Evolutionary conservation across 352 stramenopile species (phyloP).

Genomic region (Globisporangium carolinianum): DNA sequence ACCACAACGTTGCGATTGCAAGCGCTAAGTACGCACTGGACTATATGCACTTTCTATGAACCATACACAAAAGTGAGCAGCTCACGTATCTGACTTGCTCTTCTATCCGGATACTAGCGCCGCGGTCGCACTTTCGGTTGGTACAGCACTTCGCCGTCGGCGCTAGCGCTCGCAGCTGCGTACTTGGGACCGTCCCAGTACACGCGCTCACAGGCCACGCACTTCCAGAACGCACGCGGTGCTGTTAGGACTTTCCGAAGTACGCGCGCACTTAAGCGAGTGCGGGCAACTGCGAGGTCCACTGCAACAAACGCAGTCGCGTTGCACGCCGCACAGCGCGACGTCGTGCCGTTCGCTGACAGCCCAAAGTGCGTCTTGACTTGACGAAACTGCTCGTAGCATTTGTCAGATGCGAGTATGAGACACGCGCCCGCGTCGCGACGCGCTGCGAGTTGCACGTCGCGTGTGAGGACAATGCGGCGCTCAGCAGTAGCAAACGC

Average conservation of each 20-base stretch:
- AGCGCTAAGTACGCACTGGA: slow-evolving; percentile 22
- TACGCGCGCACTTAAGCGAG: slow-evolving; percentile 18
- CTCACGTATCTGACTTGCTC: no score
- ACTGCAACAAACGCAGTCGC: slow-evolving; percentile 30
- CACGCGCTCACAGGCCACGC: slow-evolving; percentile 51
- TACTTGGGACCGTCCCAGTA: slow-evolving; percentile 82
- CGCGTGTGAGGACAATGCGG: slow-evolving; percentile 46
- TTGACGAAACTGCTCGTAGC: slow-evolving; percentile 51
- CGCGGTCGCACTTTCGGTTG: neutral
- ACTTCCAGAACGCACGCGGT: slow-evolving; percentile 35
- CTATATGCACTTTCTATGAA: no score
- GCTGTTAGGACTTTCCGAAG: slow-evolving; percentile 20
- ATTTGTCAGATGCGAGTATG: slow-evolving; percentile 38
- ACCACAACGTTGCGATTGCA: slow-evolving; percentile 20
- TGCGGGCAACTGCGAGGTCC: slow-evolving; percentile 19
- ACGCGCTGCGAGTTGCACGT: slow-evolving; percentile 29
- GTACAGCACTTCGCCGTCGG: slow-evolving; percentile 7
- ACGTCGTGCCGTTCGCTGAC: slow-evolving; percentile 25
- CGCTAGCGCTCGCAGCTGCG: slow-evolving; percentile 8
- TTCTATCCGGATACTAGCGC: no score
- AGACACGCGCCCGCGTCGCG: slow-evolving; percentile 47
- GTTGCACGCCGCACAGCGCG: slow-evolving; percentile 45
- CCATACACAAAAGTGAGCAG: no score
- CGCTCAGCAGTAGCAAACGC: slow-evolving; percentile 25
- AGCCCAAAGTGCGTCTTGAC: slow-evolving; percentile 50